Evolutionary conservation across 345 rosid genomes (phyloP), one percentile per base, ranked within the genome.

Genomic region (Zanthoxylum bungeanum): DNA sequence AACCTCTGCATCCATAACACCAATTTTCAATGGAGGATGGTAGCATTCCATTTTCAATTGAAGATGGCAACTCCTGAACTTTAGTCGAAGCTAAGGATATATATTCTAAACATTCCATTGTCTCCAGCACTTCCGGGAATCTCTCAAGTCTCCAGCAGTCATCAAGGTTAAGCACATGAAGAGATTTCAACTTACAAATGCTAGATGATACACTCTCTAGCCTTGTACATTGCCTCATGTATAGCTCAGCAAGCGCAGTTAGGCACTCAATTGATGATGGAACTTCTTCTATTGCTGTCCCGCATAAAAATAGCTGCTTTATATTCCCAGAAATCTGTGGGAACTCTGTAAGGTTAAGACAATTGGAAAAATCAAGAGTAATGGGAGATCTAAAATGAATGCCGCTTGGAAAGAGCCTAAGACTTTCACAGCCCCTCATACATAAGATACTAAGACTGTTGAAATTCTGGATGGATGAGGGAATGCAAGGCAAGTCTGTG

Each of bases 131-230:
- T 51, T 51, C 33, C 1, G 60, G 69, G n/a, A 66, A 66, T 17
- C 28, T 31, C 58, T 31, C 42, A 19, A 71, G 22, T 2, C 0
- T 64, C 16, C 46, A 28, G 68, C 79, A 71, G 10, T 28, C 37
- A 9, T 22, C 12, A 28, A 76, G 62, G 22, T 1, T 0, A 28
- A 69, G 37, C 3, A 1, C 0, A 36, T 4, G 1, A 49, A 71
- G 79, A 36, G 61, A 71, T 66, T 66, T 60, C 22, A 76, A 2
- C 39, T 69, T 25, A 5, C 67, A 33, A 17, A 75, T 19, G 16
- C 11, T 55, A 7, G 51, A n/a, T 30, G 78, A 63, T 63, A 69
- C 5, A 14, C n/a, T 56, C 7, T 56, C 12, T n/a, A 56, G n/a
- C 9, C 36, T 16, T 27, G 7, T 56, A 31, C 60, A 56, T 25